A percentile compares a stretch with the other conserved stretches of the same genome.
These are phyloP conservation scores for Shiraia sp. DNA, from an alignment of 2,329 filamentous ascomycete species.

Conservation along the genomic window DNA sequence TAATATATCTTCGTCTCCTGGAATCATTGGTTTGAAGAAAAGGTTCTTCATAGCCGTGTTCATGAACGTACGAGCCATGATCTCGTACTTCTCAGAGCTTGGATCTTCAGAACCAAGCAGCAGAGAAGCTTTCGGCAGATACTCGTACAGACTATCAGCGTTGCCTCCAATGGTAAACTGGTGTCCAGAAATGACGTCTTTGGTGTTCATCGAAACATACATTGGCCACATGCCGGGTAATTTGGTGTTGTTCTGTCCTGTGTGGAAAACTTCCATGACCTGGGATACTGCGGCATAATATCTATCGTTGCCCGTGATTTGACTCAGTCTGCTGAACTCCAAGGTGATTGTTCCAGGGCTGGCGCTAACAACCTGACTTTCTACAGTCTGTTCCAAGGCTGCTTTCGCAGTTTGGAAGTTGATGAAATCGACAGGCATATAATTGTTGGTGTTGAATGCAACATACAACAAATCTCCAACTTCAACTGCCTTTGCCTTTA, in stretches of 20 bases:
- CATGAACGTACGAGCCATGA: constrained; percentile 58
- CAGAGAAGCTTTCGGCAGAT: constrained; percentile 52
- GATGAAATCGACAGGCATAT: constrained; percentile 73
- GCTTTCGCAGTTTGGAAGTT: constrained; percentile 41
- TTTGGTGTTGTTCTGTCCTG: constrained; percentile 70
- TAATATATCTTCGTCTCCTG: constrained; percentile 50
- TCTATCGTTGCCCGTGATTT: constrained; percentile 77
- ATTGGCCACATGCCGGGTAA: constrained; percentile 83
- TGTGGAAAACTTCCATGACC: constrained; percentile 78
- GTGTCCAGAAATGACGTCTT: constrained; percentile 34
- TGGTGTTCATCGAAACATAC: constrained; percentile 51
- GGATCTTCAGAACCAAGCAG: constrained; percentile 50
- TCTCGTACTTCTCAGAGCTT: constrained; percentile 50
- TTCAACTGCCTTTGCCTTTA: constrained; percentile 77
- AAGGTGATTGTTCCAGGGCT: constrained; percentile 70
- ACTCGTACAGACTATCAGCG: constrained; percentile 42
- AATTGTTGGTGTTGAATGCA: constrained; percentile 86
- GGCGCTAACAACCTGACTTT: constrained; percentile 34
- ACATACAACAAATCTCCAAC: constrained; percentile 78
- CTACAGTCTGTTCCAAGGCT: constrained; percentile 63
- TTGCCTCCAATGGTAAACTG: constrained; percentile 41
- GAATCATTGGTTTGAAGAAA: constrained; percentile 55
- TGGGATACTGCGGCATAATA: constrained; percentile 91
- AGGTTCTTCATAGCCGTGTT: constrained; percentile 48
- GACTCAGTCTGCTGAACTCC: constrained; percentile 87